Base-by-base conservation (phyloP, 2,329 filamentous ascomycete species). In the Fusarium robinianum region DNA sequence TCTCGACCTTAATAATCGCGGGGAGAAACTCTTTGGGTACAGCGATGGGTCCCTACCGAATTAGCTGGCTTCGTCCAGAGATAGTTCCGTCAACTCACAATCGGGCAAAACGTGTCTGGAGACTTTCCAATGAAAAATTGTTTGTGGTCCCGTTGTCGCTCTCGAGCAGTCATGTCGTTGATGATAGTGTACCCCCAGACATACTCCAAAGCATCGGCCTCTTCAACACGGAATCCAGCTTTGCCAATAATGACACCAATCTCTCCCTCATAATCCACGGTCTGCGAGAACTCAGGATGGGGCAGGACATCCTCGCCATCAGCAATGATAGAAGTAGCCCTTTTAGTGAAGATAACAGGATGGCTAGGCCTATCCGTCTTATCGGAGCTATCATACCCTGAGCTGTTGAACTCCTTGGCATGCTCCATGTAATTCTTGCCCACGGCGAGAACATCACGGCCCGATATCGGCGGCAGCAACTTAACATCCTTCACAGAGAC, bases 81-180 rank as follows among this genome's bases (percentile, higher is more conserved):
- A 18, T n/a, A n/a, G n/a, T n/a, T n/a, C n/a, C n/a, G n/a, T n/a
- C n/a, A 15, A 41, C 51, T 35, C 49, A 74, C 72, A 67, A 80
- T 80, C 1, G 77, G 77, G 48, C 77, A 81, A 50, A 75, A 80
- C 0, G 76, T 79, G 56, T 81, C 77, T 0, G 72, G 63, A 0
- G 73, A 78, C 57, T 81, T 81, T 7, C 79, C 78, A 34, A 83
- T 73, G 41, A 75, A 81, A 58, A 81, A 82, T 49, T 83, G 79
- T 58, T 81, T 81, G 45, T 82, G 79, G 47, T 80, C 75, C 10
- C 74, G 63, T 61, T 80, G 77, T 24, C 67, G 63, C 46, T 79
- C 74, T 3, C 76, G 64, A 0, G 76, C 75, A 8, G 76, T 77
- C 41, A 79, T 56, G 36, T 79, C 76, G 46, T 79, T 79, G 49